Evolutionary conservation across 768 basidiomycete genomes (phyloP), one percentile per base, ranked within the genome.

Genomic region (Kwoniella sp.): DNA sequence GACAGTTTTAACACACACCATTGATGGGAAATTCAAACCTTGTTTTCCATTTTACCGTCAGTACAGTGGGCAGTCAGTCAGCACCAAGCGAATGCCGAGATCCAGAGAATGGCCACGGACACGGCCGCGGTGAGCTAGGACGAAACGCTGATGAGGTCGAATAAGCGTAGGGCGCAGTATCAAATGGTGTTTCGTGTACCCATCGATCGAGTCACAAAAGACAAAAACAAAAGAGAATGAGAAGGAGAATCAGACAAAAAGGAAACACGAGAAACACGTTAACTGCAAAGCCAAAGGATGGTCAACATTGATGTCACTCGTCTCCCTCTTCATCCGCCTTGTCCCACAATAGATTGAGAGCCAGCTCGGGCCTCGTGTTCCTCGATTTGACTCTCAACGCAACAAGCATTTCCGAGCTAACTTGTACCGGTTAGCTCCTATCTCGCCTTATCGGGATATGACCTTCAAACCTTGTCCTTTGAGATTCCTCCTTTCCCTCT

Each of bases 1-100:
- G 41, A 45, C n/a, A n/a, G 11, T 45, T 11, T 11, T 45, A n/a
- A 11, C 25, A 26, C 34, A 37, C 41, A 9, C 2, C 25, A 22
- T 52, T 52, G 51, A 52, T 52, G 51, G 23, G 15, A 45, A 45
- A 45, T 45, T 45, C 41, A 45, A 45, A 45, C 41, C 20, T 45
- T 45, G 41, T 45, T 17, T 45, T 17, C 8, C 4, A 11, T 45
- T 45, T 45, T 17, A 37, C 41, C 41, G 41, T 45, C 41, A 45
- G 41, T 34, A 5, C 34, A 34, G 34, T 34, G 41, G 15, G 4
- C 8, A 45, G 41, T 45, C 41, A 45, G 41, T 45, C 41, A 45
- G 41, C 20, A 45, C 41, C 17, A 34, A 34, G 13, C 41, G 20
- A 45, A 45, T 45, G 11, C 41, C 41, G 41, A 45, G 4, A 20